A percentile compares a stretch with the other conserved stretches of the same genome.
These are phyloP conservation scores for Linnemannia hyalina DNA, from an alignment of 192 early-diverging fungal genomes.

Conservation along the genomic window DNA sequence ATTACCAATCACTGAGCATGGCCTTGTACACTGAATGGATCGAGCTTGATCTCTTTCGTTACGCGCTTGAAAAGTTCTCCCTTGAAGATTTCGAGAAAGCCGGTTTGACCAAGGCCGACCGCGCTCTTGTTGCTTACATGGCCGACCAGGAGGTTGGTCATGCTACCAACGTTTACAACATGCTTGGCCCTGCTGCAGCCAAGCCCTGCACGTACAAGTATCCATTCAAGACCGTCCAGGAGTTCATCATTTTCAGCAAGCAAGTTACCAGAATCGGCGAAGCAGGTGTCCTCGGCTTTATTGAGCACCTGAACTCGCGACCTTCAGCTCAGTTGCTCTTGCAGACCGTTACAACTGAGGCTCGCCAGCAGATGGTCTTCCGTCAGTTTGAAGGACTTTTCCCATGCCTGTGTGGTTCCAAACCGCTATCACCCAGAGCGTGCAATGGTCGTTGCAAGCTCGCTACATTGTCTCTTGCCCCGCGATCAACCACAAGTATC, in stretches of 20 bases:
- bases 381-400: slow-evolving; percentile 55
- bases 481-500: slow-evolving; percentile 23
- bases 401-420: slow-evolving; percentile 54
- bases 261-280: slow-evolving; percentile 41
- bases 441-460: slow-evolving; percentile 50
- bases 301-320: slow-evolving; percentile 47
- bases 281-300: slow-evolving; percentile 49
- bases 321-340: slow-evolving; percentile 30
- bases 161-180: slow-evolving; percentile 43
- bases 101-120: slow-evolving; percentile 30
- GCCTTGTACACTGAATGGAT: slow-evolving; percentile 51
- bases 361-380: slow-evolving; percentile 52
- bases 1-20: slow-evolving; percentile 43
- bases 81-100: slow-evolving; percentile 31
- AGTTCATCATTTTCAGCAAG: slow-evolving; percentile 24
- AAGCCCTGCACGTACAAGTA: slow-evolving; percentile 12
- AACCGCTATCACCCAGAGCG: slow-evolving; percentile 44
- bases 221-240: slow-evolving; percentile 24
- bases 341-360: slow-evolving; percentile 50
- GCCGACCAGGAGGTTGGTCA: slow-evolving; percentile 53
- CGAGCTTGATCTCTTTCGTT: slow-evolving; percentile 54
- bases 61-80: slow-evolving; percentile 36
- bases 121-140: slow-evolving; percentile 51
- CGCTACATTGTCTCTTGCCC: slow-evolving; percentile 50
- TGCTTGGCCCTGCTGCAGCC: slow-evolving; percentile 29